Conservation (phyloP, 192 early-diverging fungal genomes). For the Mortierella hygrophila region DNA sequence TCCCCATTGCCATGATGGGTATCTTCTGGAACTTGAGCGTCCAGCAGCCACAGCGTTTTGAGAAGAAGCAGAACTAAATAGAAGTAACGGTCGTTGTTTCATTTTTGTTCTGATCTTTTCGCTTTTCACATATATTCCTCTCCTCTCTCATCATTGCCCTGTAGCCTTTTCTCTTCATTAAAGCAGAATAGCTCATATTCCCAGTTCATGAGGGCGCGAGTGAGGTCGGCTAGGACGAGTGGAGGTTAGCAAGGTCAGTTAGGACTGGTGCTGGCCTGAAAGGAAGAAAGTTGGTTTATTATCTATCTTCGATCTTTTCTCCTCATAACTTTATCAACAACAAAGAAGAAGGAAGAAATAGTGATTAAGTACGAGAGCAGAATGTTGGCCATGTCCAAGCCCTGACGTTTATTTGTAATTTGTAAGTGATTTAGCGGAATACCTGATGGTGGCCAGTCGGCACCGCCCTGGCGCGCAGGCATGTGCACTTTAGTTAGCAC, state of each 20-base stretch:
- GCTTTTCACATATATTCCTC: background rate
- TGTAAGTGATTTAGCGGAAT: too few species aligned
- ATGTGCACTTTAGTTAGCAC: background rate
- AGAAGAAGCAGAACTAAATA: slow-evolving; percentile 52
- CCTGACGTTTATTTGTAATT: too few species aligned
- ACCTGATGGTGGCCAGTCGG: background rate
- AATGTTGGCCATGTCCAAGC: too few species aligned
- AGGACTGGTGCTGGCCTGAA: too few species aligned
- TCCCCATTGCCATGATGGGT: slow-evolving; percentile 42
- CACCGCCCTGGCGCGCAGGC: background rate
- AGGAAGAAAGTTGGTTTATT: too few species aligned
- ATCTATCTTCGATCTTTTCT: too few species aligned
- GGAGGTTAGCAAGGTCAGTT: too few species aligned
- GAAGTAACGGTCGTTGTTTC: background rate
- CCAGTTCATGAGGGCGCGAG: background rate
- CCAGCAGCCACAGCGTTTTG: slow-evolving; percentile 52
- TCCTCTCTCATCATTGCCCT: background rate
- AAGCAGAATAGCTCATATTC: background rate
- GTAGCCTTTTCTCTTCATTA: background rate
- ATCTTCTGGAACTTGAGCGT: slow-evolving; percentile 52
- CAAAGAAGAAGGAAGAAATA: too few species aligned
- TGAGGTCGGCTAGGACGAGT: too few species aligned
- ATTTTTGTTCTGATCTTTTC: background rate
- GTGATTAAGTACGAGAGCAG: too few species aligned
- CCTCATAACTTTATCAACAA: too few species aligned